These are phyloP conservation scores for Vanrija humicola DNA, from an alignment of 1,284 basidiomycete genomes.

Conservation along the genomic window DNA sequence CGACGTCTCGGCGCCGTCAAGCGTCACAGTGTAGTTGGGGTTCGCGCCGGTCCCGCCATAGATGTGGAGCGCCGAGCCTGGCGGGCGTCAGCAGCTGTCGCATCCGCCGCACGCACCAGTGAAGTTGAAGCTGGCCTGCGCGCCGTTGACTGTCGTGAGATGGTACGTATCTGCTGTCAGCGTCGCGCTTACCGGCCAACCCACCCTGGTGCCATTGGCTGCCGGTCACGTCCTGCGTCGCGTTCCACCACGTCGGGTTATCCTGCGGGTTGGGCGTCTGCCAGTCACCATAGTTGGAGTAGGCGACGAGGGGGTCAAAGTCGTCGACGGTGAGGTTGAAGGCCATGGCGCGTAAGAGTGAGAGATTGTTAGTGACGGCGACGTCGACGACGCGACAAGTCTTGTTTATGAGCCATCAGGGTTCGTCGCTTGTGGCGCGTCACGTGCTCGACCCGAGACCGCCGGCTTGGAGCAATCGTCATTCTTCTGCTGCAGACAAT, in stretches of 20 bases:
- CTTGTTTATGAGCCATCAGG: too few species aligned
- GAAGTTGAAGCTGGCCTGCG: constrained; percentile 39
- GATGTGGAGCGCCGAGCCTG: constrained; percentile 28
- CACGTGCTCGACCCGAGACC: too few species aligned
- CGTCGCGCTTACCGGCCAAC: constrained; percentile 3
- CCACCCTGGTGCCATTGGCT: constrained; percentile 44
- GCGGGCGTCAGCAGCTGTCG: background rate
- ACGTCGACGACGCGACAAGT: too few species aligned
- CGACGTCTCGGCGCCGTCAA: constrained; percentile 26
- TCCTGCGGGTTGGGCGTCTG: constrained; percentile 45
- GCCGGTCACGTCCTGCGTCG: constrained; percentile 28
- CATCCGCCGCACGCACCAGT: constrained; percentile 19
- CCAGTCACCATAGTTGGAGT: constrained; percentile 39
- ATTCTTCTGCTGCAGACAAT: too few species aligned
- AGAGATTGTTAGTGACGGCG: background rate
- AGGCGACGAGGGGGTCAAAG: constrained; percentile 46
- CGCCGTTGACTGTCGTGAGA: constrained; percentile 27
- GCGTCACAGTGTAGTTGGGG: constrained; percentile 34
- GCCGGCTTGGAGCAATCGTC: too few species aligned
- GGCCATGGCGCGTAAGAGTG: constrained; percentile 5
- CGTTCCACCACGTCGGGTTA: constrained; percentile 42
- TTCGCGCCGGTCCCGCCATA: constrained; percentile 29
- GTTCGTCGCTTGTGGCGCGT: too few species aligned
- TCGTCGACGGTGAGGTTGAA: constrained; percentile 47
- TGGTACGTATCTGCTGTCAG: constrained; percentile 42